A percentile compares a stretch with the other conserved stretches of the same genome.
phyloP scores from a whole-genome alignment of 2,329 filamentous ascomycete genomes.

The Rutstroemia sp. region DNA sequence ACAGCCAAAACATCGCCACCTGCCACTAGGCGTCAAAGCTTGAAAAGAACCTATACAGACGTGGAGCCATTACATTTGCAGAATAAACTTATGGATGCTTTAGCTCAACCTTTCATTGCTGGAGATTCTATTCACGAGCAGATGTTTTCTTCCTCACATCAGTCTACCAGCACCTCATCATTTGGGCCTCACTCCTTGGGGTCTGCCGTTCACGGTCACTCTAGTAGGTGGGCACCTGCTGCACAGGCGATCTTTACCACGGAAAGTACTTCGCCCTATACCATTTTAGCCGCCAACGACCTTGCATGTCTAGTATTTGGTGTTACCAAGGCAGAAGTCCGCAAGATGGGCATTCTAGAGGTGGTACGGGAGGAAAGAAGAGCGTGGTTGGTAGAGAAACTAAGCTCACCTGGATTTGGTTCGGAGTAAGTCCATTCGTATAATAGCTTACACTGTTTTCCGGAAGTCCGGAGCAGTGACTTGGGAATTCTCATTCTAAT shows the following conservation, averaged over 20 bases:
- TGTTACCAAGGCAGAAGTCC: slow-evolving; percentile 92
- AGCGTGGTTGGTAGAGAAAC: slow-evolving; percentile 81
- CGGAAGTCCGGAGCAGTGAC: too few species aligned
- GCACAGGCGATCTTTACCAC: slow-evolving; percentile 97
- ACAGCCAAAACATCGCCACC: slow-evolving; percentile 48
- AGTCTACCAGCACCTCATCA: slow-evolving; percentile 28
- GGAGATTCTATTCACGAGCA: slow-evolving; percentile 23
- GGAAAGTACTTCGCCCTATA: slow-evolving; percentile 85
- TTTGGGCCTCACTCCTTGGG: slow-evolving; percentile 33
- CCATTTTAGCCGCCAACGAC: slow-evolving; percentile 92
- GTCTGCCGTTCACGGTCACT: slow-evolving; percentile 72
- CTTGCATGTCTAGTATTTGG: slow-evolving; percentile 96
- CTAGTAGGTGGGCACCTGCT: slow-evolving; percentile 81
- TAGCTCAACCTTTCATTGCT: slow-evolving; percentile 63
- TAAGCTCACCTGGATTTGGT: slow-evolving; percentile 56
- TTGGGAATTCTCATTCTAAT: neutral
- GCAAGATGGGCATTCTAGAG: slow-evolving; percentile 90
- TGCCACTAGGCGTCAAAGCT: slow-evolving; percentile 52
- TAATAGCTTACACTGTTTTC: too few species aligned
- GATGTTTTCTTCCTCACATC: slow-evolving; percentile 38
- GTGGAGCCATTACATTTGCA: slow-evolving; percentile 66
- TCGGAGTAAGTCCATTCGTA: slow-evolving; percentile 15
- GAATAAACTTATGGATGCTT: slow-evolving; percentile 74
- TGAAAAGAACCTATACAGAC: slow-evolving; percentile 88
- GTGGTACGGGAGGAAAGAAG: slow-evolving; percentile 86